Evolutionary conservation across 23 red algal genomes (phyloP), one percentile per base, ranked within the genome.

Genomic region (Gracilaria gracilis): DNA sequence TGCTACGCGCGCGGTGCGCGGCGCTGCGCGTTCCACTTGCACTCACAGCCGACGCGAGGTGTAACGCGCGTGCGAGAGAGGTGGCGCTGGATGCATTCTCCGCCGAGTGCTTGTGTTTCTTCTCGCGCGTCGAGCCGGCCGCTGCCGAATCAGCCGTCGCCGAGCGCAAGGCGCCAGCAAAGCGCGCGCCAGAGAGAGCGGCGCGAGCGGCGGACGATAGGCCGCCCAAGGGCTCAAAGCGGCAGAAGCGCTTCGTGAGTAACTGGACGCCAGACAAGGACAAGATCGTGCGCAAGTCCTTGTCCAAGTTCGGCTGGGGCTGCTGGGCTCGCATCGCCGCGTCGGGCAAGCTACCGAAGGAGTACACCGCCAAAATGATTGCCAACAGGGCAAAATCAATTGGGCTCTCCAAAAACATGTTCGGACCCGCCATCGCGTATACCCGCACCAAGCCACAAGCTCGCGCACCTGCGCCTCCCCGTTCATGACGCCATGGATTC

Each of bases 221-320:
- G 21, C 46, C 17, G 12, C 36, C 24, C 27, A 82, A 82, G 37
- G 49, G 49, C 53, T 53, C 37, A 17, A 90, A 90, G 36, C 17
- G 76, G 7, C 54, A 64, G 54, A 77, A 75, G 64, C 87, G 87
- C 53, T 90, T 90, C 75, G 87, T 90, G 20, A 90, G 67, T 9
- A 90, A 90, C 17, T 90, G 87, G 87, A 90, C 87, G 33, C 74
- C 87, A 7, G 87, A 90, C 6, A 90, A 81, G 87, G 87, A 90
- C 61, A 90, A 90, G 64, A 58, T 90, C 3, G 58, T 90, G 48
- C 73, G 87, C 1, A 90, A 81, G 46, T 64, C 87, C 6, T 58
- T 90, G 16, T 47, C 87, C 11, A 90, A 90, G 54, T 71, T 77
- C 79, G 87, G 87, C 35, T 90, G 87, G 87, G 87, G 87, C n/a